Conservation (phyloP, 129 eudicot genomes). For the Glebionis coronaria region DNA sequence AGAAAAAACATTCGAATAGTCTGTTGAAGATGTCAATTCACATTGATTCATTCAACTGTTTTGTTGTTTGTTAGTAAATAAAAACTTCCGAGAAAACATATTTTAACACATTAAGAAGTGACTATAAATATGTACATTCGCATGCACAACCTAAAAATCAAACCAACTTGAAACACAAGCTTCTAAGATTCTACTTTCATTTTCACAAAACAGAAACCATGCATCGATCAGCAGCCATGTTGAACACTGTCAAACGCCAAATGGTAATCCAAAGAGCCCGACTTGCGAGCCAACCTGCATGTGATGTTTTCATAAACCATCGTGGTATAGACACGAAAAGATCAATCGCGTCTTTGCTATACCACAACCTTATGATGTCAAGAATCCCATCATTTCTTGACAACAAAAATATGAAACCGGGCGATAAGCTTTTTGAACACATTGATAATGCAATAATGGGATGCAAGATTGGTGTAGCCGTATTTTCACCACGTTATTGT, state of each 20-base stretch:
- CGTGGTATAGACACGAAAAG: slow-evolving; percentile 68
- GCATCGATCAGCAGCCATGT: slow-evolving; percentile 41
- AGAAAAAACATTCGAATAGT: slow-evolving; percentile 29
- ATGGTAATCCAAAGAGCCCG: slow-evolving; percentile 27
- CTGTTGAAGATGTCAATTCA: slow-evolving; percentile 22
- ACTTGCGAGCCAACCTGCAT: slow-evolving; percentile 25
- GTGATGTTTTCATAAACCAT: slow-evolving; percentile 76
- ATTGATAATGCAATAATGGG: slow-evolving; percentile 53
- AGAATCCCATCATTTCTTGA: slow-evolving; percentile 61
- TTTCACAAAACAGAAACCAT: slow-evolving; percentile 28
- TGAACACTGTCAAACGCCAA: slow-evolving; percentile 41
- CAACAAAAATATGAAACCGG: slow-evolving; percentile 81
- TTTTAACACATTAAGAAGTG: not conserved
- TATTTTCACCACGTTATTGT: slow-evolving; percentile 75
- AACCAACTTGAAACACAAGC: slow-evolving; percentile 18
- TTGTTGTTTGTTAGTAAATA: not conserved
- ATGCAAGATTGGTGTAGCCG: slow-evolving; percentile 60
- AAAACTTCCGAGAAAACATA: not conserved
- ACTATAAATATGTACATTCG: slow-evolving; percentile 19
- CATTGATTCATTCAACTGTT: slow-evolving; percentile 33
- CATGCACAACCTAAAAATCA: slow-evolving; percentile 17
- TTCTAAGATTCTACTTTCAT: slow-evolving; percentile 18
- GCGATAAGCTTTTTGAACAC: slow-evolving; percentile 65
- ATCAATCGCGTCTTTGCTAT: slow-evolving; percentile 55
- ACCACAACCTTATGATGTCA: slow-evolving; percentile 45